Evolutionary conservation across 345 rosid species (phyloP).

Genomic region (Heritiera fomes): DNA sequence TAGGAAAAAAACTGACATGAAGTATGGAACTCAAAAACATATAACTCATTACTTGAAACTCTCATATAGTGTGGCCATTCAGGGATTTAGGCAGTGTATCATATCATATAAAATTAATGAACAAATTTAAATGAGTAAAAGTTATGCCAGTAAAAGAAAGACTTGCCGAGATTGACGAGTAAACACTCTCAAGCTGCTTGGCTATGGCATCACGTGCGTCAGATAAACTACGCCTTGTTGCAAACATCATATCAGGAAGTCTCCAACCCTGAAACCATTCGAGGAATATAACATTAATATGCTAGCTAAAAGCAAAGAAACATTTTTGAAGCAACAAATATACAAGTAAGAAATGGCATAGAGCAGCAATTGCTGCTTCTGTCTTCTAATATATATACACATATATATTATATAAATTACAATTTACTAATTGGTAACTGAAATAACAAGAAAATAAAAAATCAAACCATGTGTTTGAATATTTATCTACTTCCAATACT

Average conservation of each 20-base stretch:
- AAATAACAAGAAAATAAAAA: neutral
- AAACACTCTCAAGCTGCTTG: constrained; percentile 73
- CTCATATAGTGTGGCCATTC: neutral
- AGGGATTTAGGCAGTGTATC: neutral
- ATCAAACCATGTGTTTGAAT: neutral
- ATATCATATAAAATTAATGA: neutral
- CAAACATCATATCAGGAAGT: constrained; percentile 95
- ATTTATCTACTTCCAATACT: neutral
- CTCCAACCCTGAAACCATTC: constrained; percentile 73
- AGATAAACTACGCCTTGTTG: constrained; percentile 79
- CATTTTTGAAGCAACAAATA: constrained; percentile 6
- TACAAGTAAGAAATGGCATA: constrained; percentile 1
- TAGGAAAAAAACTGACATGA: neutral
- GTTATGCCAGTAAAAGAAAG: neutral
- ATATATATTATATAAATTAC: too few species aligned
- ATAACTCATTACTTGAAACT: neutral
- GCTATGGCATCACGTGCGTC: constrained; percentile 79
- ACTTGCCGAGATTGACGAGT: constrained; percentile 67
- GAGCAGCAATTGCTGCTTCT: neutral
- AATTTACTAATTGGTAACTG: neutral
- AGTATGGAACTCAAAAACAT: neutral
- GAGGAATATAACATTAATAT: neutral
- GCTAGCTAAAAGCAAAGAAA: neutral
- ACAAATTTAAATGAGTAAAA: neutral
- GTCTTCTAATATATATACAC: neutral